Evolutionary conservation across 169 alveolate genomes (phyloP), one percentile per base, ranked within the genome.

Genomic region (Cryptosporidium bovis): DNA sequence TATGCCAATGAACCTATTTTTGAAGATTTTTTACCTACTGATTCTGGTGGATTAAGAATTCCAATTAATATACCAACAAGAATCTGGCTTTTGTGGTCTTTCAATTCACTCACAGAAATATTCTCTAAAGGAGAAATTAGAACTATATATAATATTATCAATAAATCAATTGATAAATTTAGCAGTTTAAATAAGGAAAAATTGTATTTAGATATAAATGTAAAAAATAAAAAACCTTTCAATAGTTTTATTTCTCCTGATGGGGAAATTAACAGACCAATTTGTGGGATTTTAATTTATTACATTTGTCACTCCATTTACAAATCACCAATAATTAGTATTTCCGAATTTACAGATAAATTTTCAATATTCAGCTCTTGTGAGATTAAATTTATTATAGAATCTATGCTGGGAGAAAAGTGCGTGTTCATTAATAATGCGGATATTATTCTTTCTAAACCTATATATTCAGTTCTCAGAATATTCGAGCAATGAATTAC

Each of bases 11-110:
- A 48, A 0, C 18, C 20, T 10, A 67, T 36, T 29, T 18, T 12
- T 18, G 31, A 77, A 66, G 64, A 31, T 66, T 0, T 6, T 40
- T 31, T 18, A 18, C 4, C 6, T 33, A 16, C 8, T 33, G 27
- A 62, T 16, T 24, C 44, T 24, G 50, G 18, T 58, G 64, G 56
- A 15, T 24, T 40, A 27, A 27, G 7, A 24, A 60, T 77, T 40
- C 87, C 87, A 27, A 58, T 60, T 27, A 77, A 77, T 77, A 12
- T 77, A 16, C 77, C 71, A 40, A 48, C 64, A 3, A 77, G 87
- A 77, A 60, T 77, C 8, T 77, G 87, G 87, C 24, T 77, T 3
- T 40, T 77, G n/a, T 77, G 87, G 87, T 56, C 69, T 8, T 29
- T 24, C 10, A 62, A 62, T 18, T 50, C 69, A 8, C 40, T 58